Percentiles rank a stretch among this genome's conserved stretches.
Conservation (phyloP, 768 basidiomycete species). For the Neoboletus brunneissimus region DNA sequence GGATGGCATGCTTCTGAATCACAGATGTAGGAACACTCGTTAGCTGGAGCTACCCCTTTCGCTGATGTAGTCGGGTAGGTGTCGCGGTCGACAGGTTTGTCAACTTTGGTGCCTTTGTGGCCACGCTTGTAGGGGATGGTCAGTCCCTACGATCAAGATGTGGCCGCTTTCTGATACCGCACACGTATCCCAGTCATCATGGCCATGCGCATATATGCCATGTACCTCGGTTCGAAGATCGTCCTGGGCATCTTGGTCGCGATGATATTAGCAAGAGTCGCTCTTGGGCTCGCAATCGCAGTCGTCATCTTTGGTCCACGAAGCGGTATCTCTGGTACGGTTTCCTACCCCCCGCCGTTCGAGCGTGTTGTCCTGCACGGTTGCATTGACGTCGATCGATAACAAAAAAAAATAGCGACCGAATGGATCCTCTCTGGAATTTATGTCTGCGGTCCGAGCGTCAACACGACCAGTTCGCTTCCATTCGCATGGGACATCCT, state of each 20-base stretch:
- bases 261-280: slow-evolving; percentile 5
- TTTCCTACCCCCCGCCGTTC: not conserved
- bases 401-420: slow-evolving; percentile 6
- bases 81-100: slow-evolving; percentile 8
- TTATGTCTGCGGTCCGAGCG: slow-evolving; percentile 10
- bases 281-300: slow-evolving; percentile 7
- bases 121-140: slow-evolving; percentile 12
- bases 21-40: slow-evolving; percentile 6
- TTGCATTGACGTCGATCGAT: not conserved
- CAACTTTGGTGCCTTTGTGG: slow-evolving; percentile 15
- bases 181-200: slow-evolving; percentile 10
- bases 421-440: slow-evolving; percentile 18
- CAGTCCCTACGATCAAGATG: not conserved
- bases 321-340: slow-evolving; percentile 16
- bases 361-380: no score
- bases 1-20: not conserved
- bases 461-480: slow-evolving; percentile 1
- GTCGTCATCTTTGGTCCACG: slow-evolving; percentile 13
- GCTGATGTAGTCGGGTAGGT: not conserved
- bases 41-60: not conserved
- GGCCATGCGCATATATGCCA: slow-evolving; percentile 20
- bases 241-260: slow-evolving; percentile 7
- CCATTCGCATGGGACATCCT: slow-evolving; percentile 18
- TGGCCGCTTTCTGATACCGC: not conserved
- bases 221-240: slow-evolving; percentile 16